Conservation (phyloP, 2,329 filamentous ascomycete genomes). For the Xylaria sp. region DNA sequence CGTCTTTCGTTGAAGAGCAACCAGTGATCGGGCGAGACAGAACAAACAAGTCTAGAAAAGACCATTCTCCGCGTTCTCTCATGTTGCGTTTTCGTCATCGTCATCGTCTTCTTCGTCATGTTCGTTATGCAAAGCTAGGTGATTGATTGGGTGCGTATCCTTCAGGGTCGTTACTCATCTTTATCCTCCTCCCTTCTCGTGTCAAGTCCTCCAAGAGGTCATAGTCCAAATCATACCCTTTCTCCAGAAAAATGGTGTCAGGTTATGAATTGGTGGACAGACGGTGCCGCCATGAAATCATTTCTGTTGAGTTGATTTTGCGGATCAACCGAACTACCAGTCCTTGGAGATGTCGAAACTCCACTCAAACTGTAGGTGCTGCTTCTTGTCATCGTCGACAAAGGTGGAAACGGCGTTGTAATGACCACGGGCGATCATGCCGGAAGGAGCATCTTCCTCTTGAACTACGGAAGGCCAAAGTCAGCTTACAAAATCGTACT, state of each 20-base stretch:
- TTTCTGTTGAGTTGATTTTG: slow-evolving; percentile 6
- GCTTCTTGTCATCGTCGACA: slow-evolving; percentile 92
- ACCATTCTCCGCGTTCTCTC: neutral
- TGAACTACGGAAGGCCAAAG: slow-evolving; percentile 69
- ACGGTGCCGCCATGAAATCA: slow-evolving; percentile 9
- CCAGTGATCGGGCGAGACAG: slow-evolving; percentile 13
- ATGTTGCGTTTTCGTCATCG: slow-evolving; percentile 19
- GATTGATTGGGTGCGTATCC: slow-evolving; percentile 16
- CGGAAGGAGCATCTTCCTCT: slow-evolving; percentile 89
- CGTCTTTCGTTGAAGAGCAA: slow-evolving; percentile 2
- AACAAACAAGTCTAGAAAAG: neutral
- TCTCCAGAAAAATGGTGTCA: neutral
- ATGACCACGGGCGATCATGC: slow-evolving; percentile 88
- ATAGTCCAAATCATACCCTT: slow-evolving; percentile 11
- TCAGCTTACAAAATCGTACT: slow-evolving; percentile 25
- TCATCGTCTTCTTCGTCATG: slow-evolving; percentile 25
- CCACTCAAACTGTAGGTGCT: slow-evolving; percentile 94
- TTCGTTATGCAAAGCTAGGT: slow-evolving; percentile 29
- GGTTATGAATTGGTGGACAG: slow-evolving; percentile 1
- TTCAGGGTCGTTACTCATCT: slow-evolving; percentile 14
- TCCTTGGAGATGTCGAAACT: slow-evolving; percentile 96
- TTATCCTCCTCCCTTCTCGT: neutral
- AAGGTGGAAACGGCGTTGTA: slow-evolving; percentile 93
- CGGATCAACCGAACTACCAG: slow-evolving; percentile 69
- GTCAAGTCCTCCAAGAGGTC: slow-evolving; percentile 9